These are phyloP conservation scores for Dioszegia aurantiaca DNA, from an alignment of 768 basidiomycete species.

Conservation along the genomic window DNA sequence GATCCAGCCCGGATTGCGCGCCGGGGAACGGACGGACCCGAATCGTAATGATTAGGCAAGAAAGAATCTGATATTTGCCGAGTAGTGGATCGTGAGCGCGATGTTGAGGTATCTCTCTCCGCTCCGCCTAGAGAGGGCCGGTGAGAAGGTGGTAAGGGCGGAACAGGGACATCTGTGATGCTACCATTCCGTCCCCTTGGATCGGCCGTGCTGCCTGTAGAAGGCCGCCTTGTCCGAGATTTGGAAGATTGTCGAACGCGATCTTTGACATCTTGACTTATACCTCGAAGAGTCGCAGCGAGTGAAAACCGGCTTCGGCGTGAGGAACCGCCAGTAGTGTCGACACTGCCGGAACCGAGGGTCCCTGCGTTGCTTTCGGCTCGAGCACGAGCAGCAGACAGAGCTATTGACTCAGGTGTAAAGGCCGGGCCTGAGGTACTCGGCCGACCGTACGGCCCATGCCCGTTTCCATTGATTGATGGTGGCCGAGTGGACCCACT, in stretches of 20 bases:
- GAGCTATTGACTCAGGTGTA: neutral
- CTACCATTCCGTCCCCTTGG: neutral
- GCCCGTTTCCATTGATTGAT: neutral
- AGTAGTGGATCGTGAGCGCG: neutral
- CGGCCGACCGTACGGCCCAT: neutral
- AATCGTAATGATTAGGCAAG: neutral
- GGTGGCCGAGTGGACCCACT: constrained; percentile 1
- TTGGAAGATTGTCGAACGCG: constrained; percentile 31
- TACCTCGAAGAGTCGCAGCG: constrained; percentile 29
- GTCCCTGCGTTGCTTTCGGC: constrained; percentile 13
- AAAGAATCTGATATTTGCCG: constrained; percentile 1
- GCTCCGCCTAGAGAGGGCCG: neutral
- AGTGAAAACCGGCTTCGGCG: constrained; percentile 17
- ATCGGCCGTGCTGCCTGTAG: neutral
- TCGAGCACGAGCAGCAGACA: neutral
- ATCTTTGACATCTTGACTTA: constrained; percentile 48
- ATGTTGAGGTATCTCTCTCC: neutral
- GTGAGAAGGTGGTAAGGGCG: neutral
- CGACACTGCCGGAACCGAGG: neutral
- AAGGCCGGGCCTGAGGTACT: too few species aligned
- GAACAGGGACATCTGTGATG: constrained; percentile 4
- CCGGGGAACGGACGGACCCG: neutral
- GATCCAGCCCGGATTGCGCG: constrained; percentile 1
- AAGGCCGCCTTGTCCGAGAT: constrained; percentile 7
- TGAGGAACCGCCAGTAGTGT: neutral